Percentiles rank a stretch among this genome's conserved stretches.
These are phyloP conservation scores for Suillus weaverae DNA, from an alignment of 768 basidiomycete genomes.

Conservation along the genomic window DNA sequence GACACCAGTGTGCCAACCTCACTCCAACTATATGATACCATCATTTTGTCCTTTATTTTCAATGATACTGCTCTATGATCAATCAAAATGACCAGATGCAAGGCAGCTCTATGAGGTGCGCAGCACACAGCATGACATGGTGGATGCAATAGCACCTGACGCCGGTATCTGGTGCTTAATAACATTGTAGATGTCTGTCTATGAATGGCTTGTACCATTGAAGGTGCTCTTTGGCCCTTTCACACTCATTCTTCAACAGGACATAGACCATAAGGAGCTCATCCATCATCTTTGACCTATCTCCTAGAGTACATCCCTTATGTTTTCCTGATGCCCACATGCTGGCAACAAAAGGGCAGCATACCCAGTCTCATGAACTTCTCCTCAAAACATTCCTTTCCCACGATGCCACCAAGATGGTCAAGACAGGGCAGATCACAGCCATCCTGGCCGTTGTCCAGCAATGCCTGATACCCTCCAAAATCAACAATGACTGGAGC, in stretches of 20 bases:
- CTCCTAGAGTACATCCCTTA: conserved; percentile 91
- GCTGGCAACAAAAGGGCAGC: conserved; percentile 94
- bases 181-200: too few relatives aligned
- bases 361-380: conserved; percentile 91
- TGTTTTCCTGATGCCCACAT: conserved; percentile 82
- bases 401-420: conserved; percentile 68
- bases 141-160: too few relatives aligned
- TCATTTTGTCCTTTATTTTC: too few relatives aligned
- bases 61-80: too few relatives aligned
- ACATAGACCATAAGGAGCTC: conserved; percentile 76
- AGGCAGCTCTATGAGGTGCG: too few relatives aligned
- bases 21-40: too few relatives aligned
- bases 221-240: conserved; percentile 83
- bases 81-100: too few relatives aligned
- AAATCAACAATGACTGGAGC: conserved; percentile 86
- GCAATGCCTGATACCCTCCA: conserved; percentile 85
- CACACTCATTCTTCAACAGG: conserved; percentile 84
- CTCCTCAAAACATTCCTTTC: conserved; percentile 81
- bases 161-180: too few relatives aligned
- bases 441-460: conserved; percentile 86
- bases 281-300: background rate
- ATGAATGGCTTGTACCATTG: too few relatives aligned
- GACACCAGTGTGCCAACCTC: too few relatives aligned
- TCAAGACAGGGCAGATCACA: conserved; percentile 67
- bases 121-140: too few relatives aligned